These are phyloP conservation scores for Lachnellula occidentalis DNA, from an alignment of 2,329 filamentous ascomycete species.

Conservation along the genomic window DNA sequence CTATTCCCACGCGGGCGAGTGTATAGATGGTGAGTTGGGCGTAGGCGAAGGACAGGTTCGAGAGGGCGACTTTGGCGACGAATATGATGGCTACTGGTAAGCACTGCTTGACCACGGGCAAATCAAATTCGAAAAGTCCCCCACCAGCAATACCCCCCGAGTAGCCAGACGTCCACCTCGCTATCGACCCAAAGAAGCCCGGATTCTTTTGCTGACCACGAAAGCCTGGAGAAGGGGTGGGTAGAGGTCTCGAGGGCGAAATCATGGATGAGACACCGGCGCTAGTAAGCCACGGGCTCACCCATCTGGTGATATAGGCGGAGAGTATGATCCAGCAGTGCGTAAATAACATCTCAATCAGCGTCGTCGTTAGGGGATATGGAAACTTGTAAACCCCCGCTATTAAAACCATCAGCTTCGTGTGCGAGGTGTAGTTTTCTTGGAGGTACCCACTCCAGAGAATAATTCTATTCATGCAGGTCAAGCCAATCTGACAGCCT, in stretches of 20 bases:
- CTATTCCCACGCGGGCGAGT: slow-evolving; percentile 45
- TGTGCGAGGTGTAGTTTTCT: slow-evolving; percentile 28
- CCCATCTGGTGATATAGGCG: slow-evolving; percentile 42
- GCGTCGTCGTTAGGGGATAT: slow-evolving; percentile 46
- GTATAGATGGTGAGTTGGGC: slow-evolving; percentile 47
- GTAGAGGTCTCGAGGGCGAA: slow-evolving; percentile 39
- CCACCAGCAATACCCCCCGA: slow-evolving; percentile 47
- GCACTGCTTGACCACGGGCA: slow-evolving; percentile 40
- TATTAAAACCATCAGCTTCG: slow-evolving; percentile 28
- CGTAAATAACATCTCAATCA: slow-evolving; percentile 44
- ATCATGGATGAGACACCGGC: slow-evolving; percentile 36
- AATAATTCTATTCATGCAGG: slow-evolving; percentile 47
- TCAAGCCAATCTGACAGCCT: slow-evolving; percentile 40
- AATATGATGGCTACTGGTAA: slow-evolving; percentile 45
- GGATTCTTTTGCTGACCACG: slow-evolving; percentile 25
- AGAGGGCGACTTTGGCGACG: slow-evolving; percentile 44
- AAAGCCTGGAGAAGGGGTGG: slow-evolving; percentile 25
- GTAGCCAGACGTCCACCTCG: slow-evolving; percentile 25
- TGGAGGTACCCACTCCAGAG: slow-evolving; percentile 37
- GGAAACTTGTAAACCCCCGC: slow-evolving; percentile 46
- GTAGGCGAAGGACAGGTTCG: slow-evolving; percentile 50
- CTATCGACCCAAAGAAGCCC: slow-evolving; percentile 25
- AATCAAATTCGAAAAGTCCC: slow-evolving; percentile 47
- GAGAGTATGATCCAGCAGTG: slow-evolving; percentile 42
- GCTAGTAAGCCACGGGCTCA: slow-evolving; percentile 35